phyloP scores from a whole-genome alignment of 2,329 filamentous ascomycete species.

The Sporothrix brasiliensis region DNA sequence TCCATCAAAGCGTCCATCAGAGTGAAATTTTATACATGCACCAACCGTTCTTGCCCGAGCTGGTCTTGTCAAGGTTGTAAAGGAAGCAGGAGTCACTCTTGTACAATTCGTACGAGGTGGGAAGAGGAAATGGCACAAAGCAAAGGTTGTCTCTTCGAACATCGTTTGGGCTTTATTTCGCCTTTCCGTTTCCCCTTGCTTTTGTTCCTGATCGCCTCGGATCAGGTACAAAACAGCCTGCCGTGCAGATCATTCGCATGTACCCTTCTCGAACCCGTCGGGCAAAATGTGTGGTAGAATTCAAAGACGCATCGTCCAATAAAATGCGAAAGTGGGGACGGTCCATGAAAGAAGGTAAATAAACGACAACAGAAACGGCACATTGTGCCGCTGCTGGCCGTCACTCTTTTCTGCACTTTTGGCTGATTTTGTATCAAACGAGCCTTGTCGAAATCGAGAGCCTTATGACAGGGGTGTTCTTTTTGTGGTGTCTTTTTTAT shows the following conservation, averaged over 20 bases:
- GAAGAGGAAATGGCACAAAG: not conserved
- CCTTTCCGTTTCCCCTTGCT: not conserved
- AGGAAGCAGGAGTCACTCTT: not conserved
- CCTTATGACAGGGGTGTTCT: constrained; percentile 2
- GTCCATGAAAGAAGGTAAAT: not conserved
- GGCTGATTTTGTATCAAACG: too few species aligned
- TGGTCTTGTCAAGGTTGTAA: too few species aligned
- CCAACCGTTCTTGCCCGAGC: too few species aligned
- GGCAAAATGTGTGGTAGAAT: not conserved
- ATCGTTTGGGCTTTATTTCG: not conserved
- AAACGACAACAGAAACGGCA: not conserved
- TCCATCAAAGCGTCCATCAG: too few species aligned
- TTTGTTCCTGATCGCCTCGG: constrained; percentile 19
- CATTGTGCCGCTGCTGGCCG: not conserved
- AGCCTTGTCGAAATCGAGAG: not conserved
- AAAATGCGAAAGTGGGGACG: not conserved
- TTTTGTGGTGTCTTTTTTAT: not conserved
- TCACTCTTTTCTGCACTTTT: not conserved
- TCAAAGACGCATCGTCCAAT: not conserved
- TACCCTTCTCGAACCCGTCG: constrained; percentile 1
- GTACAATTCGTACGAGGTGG: not conserved
- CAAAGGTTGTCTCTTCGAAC: constrained; percentile 11
- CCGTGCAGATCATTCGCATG: constrained; percentile 21
- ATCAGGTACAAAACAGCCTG: constrained; percentile 20
- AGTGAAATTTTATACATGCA: not conserved